phyloP scores from a whole-genome alignment of 2,329 filamentous ascomycete species.

The Neofusicoccum cordaticola region DNA sequence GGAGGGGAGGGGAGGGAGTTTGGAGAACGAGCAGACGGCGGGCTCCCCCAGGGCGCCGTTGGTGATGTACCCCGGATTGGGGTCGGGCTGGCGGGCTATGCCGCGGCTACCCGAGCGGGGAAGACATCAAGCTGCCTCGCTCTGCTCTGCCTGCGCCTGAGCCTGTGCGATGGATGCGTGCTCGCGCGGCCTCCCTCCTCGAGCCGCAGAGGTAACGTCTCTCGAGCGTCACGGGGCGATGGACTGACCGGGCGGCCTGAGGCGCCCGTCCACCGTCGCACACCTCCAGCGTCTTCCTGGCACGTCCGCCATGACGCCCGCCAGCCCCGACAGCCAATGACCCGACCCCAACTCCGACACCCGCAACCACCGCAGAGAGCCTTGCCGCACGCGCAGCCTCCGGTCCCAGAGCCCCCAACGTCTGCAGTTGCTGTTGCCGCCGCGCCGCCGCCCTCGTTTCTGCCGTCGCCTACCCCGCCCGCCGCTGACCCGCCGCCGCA shows the following conservation, averaged over 20 bases:
- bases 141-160: too few species aligned
- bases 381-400: background rate
- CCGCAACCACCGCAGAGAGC: background rate
- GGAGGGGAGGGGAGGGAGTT: background rate
- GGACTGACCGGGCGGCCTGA: background rate
- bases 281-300: background rate
- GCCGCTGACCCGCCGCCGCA: background rate
- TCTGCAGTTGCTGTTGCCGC: background rate
- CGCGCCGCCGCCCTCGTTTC: background rate
- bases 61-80: constrained; percentile 15
- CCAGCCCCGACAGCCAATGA: background rate
- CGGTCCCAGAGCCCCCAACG: background rate
- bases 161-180: background rate
- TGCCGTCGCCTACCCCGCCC: background rate
- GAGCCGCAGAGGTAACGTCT: background rate
- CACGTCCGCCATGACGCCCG: background rate
- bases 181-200: background rate
- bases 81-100: background rate
- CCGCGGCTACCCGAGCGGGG: constrained; percentile 13
- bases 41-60: constrained; percentile 20
- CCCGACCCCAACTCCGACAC: background rate
- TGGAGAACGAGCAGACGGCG: constrained; percentile 24
- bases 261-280: background rate
- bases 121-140: background rate
- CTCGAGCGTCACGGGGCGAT: background rate